phyloP scores from a whole-genome alignment of 2,329 filamentous ascomycete species.

The Xylaria sp. region DNA sequence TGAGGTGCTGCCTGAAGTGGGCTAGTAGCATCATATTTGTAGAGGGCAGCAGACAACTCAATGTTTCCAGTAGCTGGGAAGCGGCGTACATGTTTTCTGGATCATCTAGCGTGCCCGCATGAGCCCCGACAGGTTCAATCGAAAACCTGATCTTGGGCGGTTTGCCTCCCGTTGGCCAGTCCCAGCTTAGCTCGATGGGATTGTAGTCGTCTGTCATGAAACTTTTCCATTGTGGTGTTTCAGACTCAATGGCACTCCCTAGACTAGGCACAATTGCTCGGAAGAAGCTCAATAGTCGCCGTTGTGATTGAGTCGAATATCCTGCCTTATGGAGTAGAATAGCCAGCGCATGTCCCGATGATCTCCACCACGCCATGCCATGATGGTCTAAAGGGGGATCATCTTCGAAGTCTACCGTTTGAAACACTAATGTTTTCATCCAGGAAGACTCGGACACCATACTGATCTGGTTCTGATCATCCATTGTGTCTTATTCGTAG shows the following conservation, averaged over 20 bases:
- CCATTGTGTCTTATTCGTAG: conserved; percentile 14
- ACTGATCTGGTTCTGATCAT: conserved; percentile 8
- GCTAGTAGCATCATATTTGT: conserved; percentile 37
- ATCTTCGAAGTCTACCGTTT: conserved; percentile 14
- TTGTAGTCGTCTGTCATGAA: conserved; percentile 55
- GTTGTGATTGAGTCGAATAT: conserved; percentile 9
- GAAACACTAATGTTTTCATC: conserved; percentile 15
- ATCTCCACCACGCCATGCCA: conserved; percentile 12
- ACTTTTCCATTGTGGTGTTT: conserved; percentile 46
- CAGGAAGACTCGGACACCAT: conserved; percentile 15
- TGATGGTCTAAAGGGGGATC: conserved; percentile 14
- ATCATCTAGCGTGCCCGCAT: conserved; percentile 45
- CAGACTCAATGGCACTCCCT: conserved; percentile 9
- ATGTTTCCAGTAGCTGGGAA: conserved; percentile 19
- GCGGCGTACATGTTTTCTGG: conserved; percentile 40
- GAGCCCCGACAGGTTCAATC: conserved; percentile 47
- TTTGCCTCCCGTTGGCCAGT: conserved; percentile 40
- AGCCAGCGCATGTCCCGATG: conserved; percentile 8
- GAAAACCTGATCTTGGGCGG: conserved; percentile 48
- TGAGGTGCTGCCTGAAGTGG: conserved; percentile 34
- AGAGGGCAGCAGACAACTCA: conserved; percentile 22
- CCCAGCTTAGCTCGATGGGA: conserved; percentile 54
- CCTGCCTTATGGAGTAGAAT: conserved; percentile 9
- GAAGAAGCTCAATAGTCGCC: conserved; percentile 9
- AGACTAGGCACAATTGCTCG: conserved; percentile 8